These are phyloP conservation scores for Theobroma cacao DNA, from an alignment of 345 rosid species.

Conservation along the genomic window DNA sequence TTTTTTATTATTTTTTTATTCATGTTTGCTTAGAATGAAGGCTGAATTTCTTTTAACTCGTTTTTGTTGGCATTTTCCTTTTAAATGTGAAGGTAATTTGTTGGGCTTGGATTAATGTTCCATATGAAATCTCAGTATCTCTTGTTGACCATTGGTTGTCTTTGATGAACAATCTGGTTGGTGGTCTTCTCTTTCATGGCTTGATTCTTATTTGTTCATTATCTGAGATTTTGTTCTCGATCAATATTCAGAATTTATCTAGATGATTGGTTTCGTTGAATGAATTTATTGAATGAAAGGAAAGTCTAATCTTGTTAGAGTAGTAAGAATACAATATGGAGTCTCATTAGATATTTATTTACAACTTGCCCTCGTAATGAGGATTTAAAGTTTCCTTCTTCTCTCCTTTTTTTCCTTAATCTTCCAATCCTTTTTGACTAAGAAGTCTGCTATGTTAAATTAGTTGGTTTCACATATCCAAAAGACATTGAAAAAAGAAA, in stretches of 20 bases:
- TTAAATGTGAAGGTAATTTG: not conserved
- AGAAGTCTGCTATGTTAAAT: not conserved
- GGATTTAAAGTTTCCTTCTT: not conserved
- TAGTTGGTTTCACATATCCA: too few species aligned
- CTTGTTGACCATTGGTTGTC: not conserved
- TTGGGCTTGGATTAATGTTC: not conserved
- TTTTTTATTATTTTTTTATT: not conserved
- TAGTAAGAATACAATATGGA: not conserved
- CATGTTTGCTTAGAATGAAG: not conserved
- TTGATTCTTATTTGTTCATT: not conserved
- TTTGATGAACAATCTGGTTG: not conserved
- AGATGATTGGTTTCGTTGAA: not conserved
- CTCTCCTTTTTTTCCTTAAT: not conserved
- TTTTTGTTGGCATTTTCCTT: not conserved
- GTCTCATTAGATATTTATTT: not conserved
- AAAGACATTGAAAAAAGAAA: not conserved
- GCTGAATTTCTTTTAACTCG: not conserved
- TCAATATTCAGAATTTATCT: not conserved
- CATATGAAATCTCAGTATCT: not conserved
- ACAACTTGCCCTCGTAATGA: not conserved
- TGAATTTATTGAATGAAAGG: not conserved
- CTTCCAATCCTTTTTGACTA: not conserved
- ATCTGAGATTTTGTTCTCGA: not conserved
- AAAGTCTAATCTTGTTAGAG: not conserved
- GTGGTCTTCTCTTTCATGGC: not conserved